A percentile compares a stretch with the other conserved stretches of the same genome.
These are phyloP conservation scores for Oryza rufipogon DNA, from an alignment of 176 grass and related monocot genomes.

Conservation along the genomic window DNA sequence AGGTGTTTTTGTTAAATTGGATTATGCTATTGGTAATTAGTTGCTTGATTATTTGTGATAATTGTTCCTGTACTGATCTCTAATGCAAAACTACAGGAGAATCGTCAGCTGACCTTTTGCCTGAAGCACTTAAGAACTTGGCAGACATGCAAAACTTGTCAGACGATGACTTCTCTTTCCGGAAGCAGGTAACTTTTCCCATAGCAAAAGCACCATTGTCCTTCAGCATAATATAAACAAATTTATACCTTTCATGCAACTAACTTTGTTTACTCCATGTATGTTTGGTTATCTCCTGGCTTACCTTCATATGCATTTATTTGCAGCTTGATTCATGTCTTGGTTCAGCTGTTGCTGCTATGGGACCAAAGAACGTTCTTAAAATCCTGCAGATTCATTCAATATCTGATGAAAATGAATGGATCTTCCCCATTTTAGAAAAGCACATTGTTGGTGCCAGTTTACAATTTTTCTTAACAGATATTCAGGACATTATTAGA, in stretches of 20 bases:
- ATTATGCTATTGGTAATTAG: not conserved
- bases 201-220: not conserved
- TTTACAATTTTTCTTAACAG: slow-evolving; percentile 81
- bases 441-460: slow-evolving; percentile 82
- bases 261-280: slow-evolving; percentile 5
- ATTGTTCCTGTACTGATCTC: slow-evolving; percentile 32
- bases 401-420: slow-evolving; percentile 71
- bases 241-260: slow-evolving; percentile 4
- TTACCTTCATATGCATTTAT: slow-evolving; percentile 24
- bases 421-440: slow-evolving; percentile 86
- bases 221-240: not conserved
- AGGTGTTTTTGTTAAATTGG: slow-evolving; percentile 4
- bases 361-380: slow-evolving; percentile 90
- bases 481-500: slow-evolving; percentile 64
- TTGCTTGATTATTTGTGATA: not conserved
- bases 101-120: slow-evolving; percentile 72
- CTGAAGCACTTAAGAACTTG: slow-evolving; percentile 72
- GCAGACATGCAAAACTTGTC: slow-evolving; percentile 79
- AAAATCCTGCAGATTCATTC: slow-evolving; percentile 69
- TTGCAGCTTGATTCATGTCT: slow-evolving; percentile 89
- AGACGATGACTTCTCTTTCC: slow-evolving; percentile 82
- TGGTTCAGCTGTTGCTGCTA: slow-evolving; percentile 77
- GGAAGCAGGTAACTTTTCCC: slow-evolving; percentile 72
- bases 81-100: slow-evolving; percentile 60
- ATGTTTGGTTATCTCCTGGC: slow-evolving; percentile 11